A percentile compares a stretch with the other conserved stretches of the same genome.
Evolutionary conservation across 148 eudicot genomes (phyloP).

Genomic region (Rhododendron ferrugineum): DNA sequence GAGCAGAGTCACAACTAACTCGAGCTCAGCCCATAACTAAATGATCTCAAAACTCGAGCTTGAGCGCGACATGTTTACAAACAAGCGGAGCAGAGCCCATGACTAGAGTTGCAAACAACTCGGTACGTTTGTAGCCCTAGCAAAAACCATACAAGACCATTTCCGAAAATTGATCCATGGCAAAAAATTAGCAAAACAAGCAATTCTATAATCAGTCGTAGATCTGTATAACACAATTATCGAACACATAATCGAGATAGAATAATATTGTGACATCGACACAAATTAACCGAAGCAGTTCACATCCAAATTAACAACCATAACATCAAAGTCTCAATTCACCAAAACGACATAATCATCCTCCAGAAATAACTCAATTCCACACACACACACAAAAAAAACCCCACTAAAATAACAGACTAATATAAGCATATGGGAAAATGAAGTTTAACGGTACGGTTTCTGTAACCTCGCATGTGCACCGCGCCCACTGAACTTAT

Average conservation of each 20-base stretch:
- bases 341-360: background rate
- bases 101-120: background rate
- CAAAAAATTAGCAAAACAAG: constrained; percentile 28
- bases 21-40: background rate
- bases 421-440: background rate
- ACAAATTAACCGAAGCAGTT: background rate
- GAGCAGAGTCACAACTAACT: too few relatives aligned
- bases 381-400: too few relatives aligned
- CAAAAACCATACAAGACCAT: too few relatives aligned
- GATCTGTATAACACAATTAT: background rate
- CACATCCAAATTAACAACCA: background rate
- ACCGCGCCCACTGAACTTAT: constrained; percentile 54
- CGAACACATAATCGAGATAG: background rate
- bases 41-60: background rate
- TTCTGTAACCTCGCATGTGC: constrained; percentile 56
- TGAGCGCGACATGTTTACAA: background rate
- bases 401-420: background rate
- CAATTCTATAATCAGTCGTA: background rate
- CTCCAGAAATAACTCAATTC: constrained; percentile 3
- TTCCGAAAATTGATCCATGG: too few relatives aligned
- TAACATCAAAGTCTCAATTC: background rate
- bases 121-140: too few relatives aligned
- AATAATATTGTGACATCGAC: too few relatives aligned
- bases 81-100: background rate
- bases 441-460: constrained; percentile 32